Percentiles rank a stretch among this genome's conserved stretches.
These are phyloP conservation scores for Penicillium rolfsii DNA, from an alignment of 2,329 filamentous ascomycete genomes.

Conservation along the genomic window DNA sequence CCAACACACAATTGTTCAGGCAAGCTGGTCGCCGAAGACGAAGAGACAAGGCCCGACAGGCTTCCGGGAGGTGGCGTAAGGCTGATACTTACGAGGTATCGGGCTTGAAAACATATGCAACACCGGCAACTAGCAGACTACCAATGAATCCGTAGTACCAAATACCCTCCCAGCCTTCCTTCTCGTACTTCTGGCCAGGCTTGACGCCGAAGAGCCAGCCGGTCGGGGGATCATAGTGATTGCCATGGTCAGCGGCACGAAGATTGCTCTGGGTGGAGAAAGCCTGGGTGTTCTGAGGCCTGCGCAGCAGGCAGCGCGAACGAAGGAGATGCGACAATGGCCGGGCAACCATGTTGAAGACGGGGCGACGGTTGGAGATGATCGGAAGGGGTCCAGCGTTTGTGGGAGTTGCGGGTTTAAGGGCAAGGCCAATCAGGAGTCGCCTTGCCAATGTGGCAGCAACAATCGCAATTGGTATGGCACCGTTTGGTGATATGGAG, in stretches of 20 bases:
- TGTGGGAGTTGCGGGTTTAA: slow-evolving; percentile 5
- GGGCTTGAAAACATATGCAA: slow-evolving; percentile 94
- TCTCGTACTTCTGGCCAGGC: slow-evolving; percentile 92
- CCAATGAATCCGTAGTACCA: slow-evolving; percentile 86
- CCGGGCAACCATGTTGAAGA: slow-evolving; percentile 45
- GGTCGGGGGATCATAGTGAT: slow-evolving; percentile 83
- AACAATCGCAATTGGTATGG: slow-evolving; percentile 33
- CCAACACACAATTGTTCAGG: not conserved
- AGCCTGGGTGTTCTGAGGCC: slow-evolving; percentile 40
- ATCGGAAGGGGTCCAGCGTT: slow-evolving; percentile 13
- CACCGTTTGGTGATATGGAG: slow-evolving; percentile 28
- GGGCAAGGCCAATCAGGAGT: slow-evolving; percentile 15
- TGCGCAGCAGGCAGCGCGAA: slow-evolving; percentile 44
- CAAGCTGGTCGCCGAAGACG: not conserved
- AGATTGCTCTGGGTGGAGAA: slow-evolving; percentile 48
- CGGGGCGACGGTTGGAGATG: slow-evolving; percentile 22
- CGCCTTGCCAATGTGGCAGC: slow-evolving; percentile 20
- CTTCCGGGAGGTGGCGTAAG: not conserved
- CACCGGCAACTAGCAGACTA: slow-evolving; percentile 69
- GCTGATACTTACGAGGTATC: slow-evolving; percentile 85
- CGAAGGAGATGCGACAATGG: slow-evolving; percentile 45
- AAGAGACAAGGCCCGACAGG: slow-evolving; percentile 2
- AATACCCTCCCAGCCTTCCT: slow-evolving; percentile 92
- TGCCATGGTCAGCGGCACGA: slow-evolving; percentile 61
- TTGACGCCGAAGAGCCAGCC: slow-evolving; percentile 95